Percentiles rank a stretch among this genome's conserved stretches.
phyloP scores from a whole-genome alignment of 129 eudicot genomes.

The carrot (Daucus carota) region DNA sequence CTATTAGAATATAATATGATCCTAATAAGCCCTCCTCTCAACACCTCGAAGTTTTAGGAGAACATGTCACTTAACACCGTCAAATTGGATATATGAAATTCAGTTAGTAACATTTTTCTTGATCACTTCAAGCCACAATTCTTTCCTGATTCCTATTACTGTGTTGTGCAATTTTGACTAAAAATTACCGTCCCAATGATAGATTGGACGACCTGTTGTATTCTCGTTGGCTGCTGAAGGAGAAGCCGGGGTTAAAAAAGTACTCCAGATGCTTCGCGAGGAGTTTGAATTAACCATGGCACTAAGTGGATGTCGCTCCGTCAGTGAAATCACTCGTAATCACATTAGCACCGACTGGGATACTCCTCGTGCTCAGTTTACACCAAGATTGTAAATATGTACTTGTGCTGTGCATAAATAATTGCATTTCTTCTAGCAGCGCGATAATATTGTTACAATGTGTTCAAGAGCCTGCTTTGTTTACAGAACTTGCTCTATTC shows the following conservation, averaged over 20 bases:
- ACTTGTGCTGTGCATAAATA: neutral
- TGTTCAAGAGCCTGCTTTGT: slow-evolving; percentile 8
- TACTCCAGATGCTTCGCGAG: slow-evolving; percentile 80
- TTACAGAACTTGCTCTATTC: slow-evolving; percentile 3
- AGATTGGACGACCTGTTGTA: slow-evolving; percentile 87
- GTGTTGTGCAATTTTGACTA: neutral
- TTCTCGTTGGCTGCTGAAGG: slow-evolving; percentile 93
- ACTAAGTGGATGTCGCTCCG: slow-evolving; percentile 71
- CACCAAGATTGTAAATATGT: slow-evolving; percentile 40
- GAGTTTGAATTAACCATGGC: slow-evolving; percentile 97
- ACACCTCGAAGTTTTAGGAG: too few species aligned
- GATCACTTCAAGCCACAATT: too few species aligned
- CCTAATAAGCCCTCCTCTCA: too few species aligned
- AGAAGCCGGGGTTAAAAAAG: slow-evolving; percentile 87
- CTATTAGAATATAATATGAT: too few species aligned
- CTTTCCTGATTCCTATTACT: neutral
- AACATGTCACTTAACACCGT: too few species aligned
- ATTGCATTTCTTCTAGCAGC: slow-evolving; percentile 12
- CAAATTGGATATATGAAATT: neutral
- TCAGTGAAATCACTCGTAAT: slow-evolving; percentile 64
- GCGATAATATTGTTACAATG: neutral
- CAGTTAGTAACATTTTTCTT: neutral
- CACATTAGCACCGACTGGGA: slow-evolving; percentile 87
- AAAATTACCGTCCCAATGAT: neutral
- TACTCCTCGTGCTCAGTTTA: slow-evolving; percentile 44